phyloP scores from a whole-genome alignment of 2,329 filamentous ascomycete genomes.

The Eutypa lata region DNA sequence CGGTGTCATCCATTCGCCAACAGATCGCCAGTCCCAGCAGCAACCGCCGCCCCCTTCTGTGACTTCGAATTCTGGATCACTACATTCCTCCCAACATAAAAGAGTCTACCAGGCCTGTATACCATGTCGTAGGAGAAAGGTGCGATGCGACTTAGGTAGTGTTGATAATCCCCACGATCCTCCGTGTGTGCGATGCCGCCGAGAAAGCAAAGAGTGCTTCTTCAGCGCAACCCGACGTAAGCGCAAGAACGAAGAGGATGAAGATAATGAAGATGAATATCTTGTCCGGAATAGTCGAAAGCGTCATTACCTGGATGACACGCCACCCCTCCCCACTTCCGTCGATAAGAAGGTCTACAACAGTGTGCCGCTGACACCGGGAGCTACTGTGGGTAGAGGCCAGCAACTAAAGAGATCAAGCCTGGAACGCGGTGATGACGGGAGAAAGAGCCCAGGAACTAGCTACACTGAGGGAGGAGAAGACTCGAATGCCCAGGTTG shows the following conservation, averaged over 20 bases:
- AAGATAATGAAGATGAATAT: constrained; percentile 60
- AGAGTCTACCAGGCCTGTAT: constrained; percentile 64
- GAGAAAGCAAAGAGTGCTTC: constrained; percentile 95
- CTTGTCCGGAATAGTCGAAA: constrained; percentile 72
- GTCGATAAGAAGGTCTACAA: constrained; percentile 46
- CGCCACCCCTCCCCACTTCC: constrained; percentile 33
- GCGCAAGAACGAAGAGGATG: constrained; percentile 69
- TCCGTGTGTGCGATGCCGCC: constrained; percentile 87
- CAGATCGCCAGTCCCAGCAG: constrained; percentile 3
- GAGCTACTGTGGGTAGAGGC: constrained; percentile 61
- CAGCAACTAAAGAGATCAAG: constrained; percentile 65
- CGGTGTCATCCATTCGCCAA: not conserved
- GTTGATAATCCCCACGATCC: constrained; percentile 94
- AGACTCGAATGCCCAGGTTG: constrained; percentile 59
- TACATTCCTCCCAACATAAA: constrained; percentile 45
- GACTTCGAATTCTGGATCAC: not conserved
- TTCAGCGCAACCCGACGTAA: constrained; percentile 94
- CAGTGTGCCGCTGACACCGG: constrained; percentile 61
- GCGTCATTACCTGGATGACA: constrained; percentile 50
- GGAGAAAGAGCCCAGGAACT: constrained; percentile 26
- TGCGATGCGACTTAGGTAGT: constrained; percentile 62
- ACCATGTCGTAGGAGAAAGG: constrained; percentile 59
- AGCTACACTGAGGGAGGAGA: constrained; percentile 36
- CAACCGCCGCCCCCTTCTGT: not conserved
- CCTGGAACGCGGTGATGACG: constrained; percentile 31